Base-by-base conservation (phyloP, 306 rosid genomes). In the Pterocarpus santalinus region DNA sequence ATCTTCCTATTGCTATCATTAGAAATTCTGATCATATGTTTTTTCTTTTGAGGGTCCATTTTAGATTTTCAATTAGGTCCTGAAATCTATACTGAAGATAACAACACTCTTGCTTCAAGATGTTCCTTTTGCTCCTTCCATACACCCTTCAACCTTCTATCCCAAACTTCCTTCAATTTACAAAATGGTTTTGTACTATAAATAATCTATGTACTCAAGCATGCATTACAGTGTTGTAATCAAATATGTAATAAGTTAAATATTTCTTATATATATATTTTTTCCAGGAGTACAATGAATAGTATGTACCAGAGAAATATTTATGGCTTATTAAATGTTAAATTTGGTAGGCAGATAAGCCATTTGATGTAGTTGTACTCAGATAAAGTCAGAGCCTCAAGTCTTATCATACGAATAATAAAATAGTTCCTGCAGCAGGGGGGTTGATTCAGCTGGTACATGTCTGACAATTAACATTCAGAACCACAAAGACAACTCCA, bases 101-200 rank as follows among this genome's bases (percentile, higher is more conserved):
- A 15, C 8, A 16, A n/a, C 57, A 5, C 35, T 44, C 34, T 15
- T 17, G 17, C 77, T 35, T n/a, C 17, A 72, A 72, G 28, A 39
- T 44, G 15, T 13, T 34, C 35, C 55, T 58, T 70, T 39, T 34
- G 9, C 46, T 68, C 28, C 13, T 35, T 57, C 43, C 38, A 55
- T 68, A 2, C 11, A 30, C 46, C 34, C 8, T 44, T 60, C 33
- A 16, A 73, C 7, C n/a, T 73, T 28, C 34, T 16, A 12, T 7
- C 38, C 79, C 47, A n/a, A 73, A 22, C 41, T 8, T 79, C 51
- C 41, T 34, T 51, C 76, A 56, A 46, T 15, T 65, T 66, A 43
- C 16, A 56, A 53, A 64, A 72, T 35, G 47, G 15, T 17, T 53
- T 44, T 60, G 65, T 51, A 65, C 22, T 28, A 46, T 60, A 75